phyloP scores from a whole-genome alignment of 2,329 filamentous ascomycete species.

The Xylariomycetidae sp. region DNA sequence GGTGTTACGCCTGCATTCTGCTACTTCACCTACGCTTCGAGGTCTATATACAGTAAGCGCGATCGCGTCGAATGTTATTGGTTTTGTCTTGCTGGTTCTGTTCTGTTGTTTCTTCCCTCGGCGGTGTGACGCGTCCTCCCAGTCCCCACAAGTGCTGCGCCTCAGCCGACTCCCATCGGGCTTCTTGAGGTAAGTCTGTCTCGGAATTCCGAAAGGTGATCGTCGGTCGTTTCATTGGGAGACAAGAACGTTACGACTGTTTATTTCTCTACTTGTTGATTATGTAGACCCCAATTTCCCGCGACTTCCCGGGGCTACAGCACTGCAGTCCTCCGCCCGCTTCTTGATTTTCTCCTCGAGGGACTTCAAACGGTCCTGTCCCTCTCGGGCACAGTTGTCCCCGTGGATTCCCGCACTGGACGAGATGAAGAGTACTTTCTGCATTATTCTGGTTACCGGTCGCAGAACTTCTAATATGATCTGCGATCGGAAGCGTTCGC shows the following conservation, averaged over 20 bases:
- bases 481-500: constrained; percentile 2
- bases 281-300: constrained; percentile 1
- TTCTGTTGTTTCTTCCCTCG: too few species aligned
- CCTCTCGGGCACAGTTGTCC: constrained; percentile 1
- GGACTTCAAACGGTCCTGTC: constrained; percentile 1
- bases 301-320: background rate
- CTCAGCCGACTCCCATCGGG: too few species aligned
- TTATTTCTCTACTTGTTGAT: constrained; percentile 1
- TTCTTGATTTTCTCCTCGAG: constrained; percentile 2
- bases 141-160: too few species aligned
- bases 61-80: too few species aligned
- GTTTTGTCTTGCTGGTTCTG: too few species aligned
- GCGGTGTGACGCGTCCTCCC: too few species aligned
- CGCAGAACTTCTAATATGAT: constrained; percentile 2
- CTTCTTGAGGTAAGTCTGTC: too few species aligned
- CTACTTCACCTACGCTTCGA: too few species aligned
- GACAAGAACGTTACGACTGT: constrained; percentile 2
- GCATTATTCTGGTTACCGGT: constrained; percentile 3
- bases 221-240: constrained; percentile 1
- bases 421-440: constrained; percentile 2
- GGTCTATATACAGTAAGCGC: too few species aligned
- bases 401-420: constrained; percentile 1
- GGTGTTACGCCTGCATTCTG: too few species aligned
- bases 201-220: too few species aligned
- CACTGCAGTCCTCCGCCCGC: background rate